Evolutionary conservation across 768 basidiomycete genomes (phyloP).

Genomic region (Chalciporus piperatus): DNA sequence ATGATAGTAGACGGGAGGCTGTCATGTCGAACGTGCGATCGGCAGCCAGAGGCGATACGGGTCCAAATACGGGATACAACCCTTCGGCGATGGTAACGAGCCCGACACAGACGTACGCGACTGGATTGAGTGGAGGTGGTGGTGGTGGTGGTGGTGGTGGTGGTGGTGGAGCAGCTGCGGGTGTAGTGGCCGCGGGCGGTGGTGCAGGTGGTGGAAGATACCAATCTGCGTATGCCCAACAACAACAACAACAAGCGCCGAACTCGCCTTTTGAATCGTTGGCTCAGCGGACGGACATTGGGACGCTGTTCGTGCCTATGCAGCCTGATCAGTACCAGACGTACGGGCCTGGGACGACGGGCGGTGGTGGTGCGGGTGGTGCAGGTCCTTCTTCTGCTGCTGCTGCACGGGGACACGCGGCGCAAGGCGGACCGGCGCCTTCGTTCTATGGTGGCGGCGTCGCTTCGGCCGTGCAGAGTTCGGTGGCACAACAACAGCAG

Average conservation of each 20-base stretch:
- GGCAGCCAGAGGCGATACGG: slow-evolving; percentile 52
- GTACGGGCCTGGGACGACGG: slow-evolving; percentile 37
- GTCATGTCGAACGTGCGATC: slow-evolving; percentile 77
- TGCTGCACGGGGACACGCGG: slow-evolving; percentile 38
- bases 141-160: background rate
- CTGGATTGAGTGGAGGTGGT: slow-evolving; percentile 19
- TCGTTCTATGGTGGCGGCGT: slow-evolving; percentile 73
- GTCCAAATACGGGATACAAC: slow-evolving; percentile 41
- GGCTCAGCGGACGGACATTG: slow-evolving; percentile 62
- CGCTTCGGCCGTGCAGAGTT: slow-evolving; percentile 44
- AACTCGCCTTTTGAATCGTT: slow-evolving; percentile 56
- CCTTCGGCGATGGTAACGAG: slow-evolving; percentile 59
- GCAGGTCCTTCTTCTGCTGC: slow-evolving; percentile 17
- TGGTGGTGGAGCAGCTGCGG: background rate
- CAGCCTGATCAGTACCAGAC: slow-evolving; percentile 76
- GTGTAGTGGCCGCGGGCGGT: background rate
- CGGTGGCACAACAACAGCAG: slow-evolving; percentile 25
- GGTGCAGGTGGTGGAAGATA: slow-evolving; percentile 31
- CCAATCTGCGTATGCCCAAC: slow-evolving; percentile 52
- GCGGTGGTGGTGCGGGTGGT: slow-evolving; percentile 31
- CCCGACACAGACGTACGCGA: slow-evolving; percentile 71
- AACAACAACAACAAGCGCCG: slow-evolving; percentile 38
- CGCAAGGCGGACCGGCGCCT: slow-evolving; percentile 42
- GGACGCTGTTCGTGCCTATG: slow-evolving; percentile 73
- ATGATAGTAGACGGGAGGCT: slow-evolving; percentile 72